Evolutionary conservation across 1,139 yeast genomes (phyloP).

Genomic region (Pichia sp.): DNA sequence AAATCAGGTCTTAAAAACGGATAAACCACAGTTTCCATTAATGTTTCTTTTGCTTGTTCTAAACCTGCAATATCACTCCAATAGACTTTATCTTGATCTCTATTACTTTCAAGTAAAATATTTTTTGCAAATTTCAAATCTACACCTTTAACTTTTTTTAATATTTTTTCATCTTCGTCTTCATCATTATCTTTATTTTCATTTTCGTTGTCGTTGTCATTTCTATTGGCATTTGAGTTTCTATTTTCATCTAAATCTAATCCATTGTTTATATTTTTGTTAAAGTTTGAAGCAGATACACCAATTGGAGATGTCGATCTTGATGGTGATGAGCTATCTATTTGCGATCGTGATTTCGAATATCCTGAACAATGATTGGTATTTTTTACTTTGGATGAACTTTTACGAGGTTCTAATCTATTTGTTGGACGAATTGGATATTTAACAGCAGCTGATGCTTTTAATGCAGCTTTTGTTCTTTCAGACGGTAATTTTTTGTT

Average conservation of each 20-base stretch:
- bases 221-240: too few species aligned
- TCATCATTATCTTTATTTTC: conserved; percentile 22
- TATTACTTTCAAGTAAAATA: conserved; percentile 84
- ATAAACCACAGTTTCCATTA: conserved; percentile 94
- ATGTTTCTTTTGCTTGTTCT: conserved; percentile 80
- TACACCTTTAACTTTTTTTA: conserved; percentile 39
- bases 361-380: neutral
- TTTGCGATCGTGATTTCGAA: conserved; percentile 3
- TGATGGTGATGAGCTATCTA: neutral
- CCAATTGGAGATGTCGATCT: neutral
- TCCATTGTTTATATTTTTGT: too few species aligned
- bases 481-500: conserved; percentile 20
- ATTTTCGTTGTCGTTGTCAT: too few species aligned
- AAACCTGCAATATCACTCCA: conserved; percentile 98
- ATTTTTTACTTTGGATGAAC: too few species aligned
- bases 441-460: conserved; percentile 29
- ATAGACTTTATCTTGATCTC: conserved; percentile 90
- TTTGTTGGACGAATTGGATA: conserved; percentile 22
- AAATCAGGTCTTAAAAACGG: conserved; percentile 93
- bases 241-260: too few species aligned
- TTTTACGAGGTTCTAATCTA: too few species aligned
- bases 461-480: conserved; percentile 27
- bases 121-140: conserved; percentile 48
- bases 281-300: too few species aligned
- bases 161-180: conserved; percentile 49